Evolutionary conservation across 176 grass and related monocot genomes (phyloP), one percentile per base, ranked within the genome.

Genomic region (Oryza brachyantha): DNA sequence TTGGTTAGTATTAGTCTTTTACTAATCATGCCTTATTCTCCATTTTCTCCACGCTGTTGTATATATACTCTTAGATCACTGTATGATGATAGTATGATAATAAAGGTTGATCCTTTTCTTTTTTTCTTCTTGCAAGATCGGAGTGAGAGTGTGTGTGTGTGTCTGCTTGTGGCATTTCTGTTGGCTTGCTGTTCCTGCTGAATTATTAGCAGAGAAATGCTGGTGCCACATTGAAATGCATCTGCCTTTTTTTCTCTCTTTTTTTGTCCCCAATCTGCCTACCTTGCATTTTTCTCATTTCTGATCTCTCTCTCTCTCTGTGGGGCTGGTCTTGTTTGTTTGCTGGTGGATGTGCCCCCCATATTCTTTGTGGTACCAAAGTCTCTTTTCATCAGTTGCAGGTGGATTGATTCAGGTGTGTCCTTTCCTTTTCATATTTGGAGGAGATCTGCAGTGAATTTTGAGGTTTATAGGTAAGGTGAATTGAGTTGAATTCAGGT

Each of bases 141-240:
- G 55, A 43, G 29, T 43, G 62, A 11, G 36, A 2, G 9, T 36
- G 60, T 7, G 25, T 82, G 9, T 36, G 60, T 7, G 25, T 82
- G 59, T 48, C 37, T 10, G 35, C 34, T 57, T 80, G 69, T 84
- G 81, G 42, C 42, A 41, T 75, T 80, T 88, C 70, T 79, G 81
- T 84, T 88, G 70, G 70, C 11, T 50, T 46, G 24, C 13, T 82
- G 72, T 72, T 65, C 72, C 16, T 58, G 48, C 58, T 32, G 39
- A 17, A 88, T 79, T 79, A 61, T 88, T 74, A 66, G 61, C 25
- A 29, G 10, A 24, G 37, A 46, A 77, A 57, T 29, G 43, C 31
- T 86, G 84, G 72, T 76, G 72, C 64, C 72, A 21, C 36, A 79
- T 60, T 68, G 46, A 37, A 27, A 36, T 31, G 40, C 26, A 4